Percentiles rank a stretch among this genome's conserved stretches.
Conservation (phyloP, 345 rosid genomes). For the Dovyalis caffra region DNA sequence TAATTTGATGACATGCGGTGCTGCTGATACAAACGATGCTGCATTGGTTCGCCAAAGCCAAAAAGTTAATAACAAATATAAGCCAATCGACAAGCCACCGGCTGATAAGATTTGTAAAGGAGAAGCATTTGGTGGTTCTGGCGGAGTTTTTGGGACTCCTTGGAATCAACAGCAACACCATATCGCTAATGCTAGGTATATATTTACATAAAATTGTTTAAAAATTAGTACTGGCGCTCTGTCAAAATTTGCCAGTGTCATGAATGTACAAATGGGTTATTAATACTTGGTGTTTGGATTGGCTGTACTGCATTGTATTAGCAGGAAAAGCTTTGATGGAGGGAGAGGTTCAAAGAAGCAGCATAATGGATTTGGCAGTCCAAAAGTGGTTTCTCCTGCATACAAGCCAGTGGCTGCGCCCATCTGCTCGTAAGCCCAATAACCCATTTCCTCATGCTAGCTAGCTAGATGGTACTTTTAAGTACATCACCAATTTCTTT, state of each 20-base stretch:
- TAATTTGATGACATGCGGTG: slow-evolving; percentile 50
- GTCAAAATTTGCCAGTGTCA: neutral
- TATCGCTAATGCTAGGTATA: neutral
- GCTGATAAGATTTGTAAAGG: slow-evolving; percentile 11
- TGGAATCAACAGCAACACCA: slow-evolving; percentile 37
- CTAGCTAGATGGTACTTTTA: no score
- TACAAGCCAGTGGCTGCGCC: slow-evolving; percentile 53
- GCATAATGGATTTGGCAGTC: slow-evolving; percentile 24
- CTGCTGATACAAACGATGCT: slow-evolving; percentile 46
- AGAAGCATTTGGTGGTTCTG: slow-evolving; percentile 21
- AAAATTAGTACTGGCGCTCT: neutral
- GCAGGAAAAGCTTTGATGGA: slow-evolving; percentile 47
- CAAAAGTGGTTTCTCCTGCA: slow-evolving; percentile 25
- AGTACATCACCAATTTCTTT: no score
- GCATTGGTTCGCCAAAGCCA: slow-evolving; percentile 29
- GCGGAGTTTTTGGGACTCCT: slow-evolving; percentile 23
- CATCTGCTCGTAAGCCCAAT: slow-evolving; percentile 58
- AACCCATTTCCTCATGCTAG: neutral
- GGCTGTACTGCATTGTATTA: neutral
- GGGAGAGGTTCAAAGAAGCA: slow-evolving; percentile 33
- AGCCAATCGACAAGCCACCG: neutral
- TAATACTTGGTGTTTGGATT: neutral
- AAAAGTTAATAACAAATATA: neutral
- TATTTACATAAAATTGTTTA: no score
- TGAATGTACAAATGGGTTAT: neutral